Base-by-base conservation (phyloP, 176 grass and related monocot species). In the Oryza glaberrima region DNA sequence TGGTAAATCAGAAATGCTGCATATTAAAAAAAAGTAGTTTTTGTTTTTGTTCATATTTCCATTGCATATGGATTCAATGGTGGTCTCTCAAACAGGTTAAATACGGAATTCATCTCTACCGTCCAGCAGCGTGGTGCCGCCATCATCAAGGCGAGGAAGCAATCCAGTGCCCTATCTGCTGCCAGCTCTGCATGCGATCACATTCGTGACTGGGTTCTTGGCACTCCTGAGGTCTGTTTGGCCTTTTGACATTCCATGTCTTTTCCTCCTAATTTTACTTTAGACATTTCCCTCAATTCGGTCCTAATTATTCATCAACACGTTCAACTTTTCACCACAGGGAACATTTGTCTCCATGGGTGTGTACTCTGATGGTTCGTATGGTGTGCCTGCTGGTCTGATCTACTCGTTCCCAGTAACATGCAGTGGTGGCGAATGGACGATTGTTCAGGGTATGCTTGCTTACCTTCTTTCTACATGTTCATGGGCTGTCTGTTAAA, bases 351-450 rank as follows among this genome's bases (percentile, higher is more conserved):
- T 96, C 88, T 99, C 97, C 67, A 99, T 96, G 94, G 94, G 97
- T 11, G 97, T 94, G 38, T 96, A 96, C 81, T 96, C 94, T 44
- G 97, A 99, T 84, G 97, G 94, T 54, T 99, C 97, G 7, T 99
- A 99, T 1, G 86, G 90, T 88, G 91, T 99, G n/a, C 97, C 94
- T 10, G 90, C 90, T 82, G 94, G 97, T 36, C 88, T 99, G 9
- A 99, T 99, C 58, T 99, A 99, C 84, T 96, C 94, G 63, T 99
- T 94, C 88, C 97, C 97, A 67, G 94, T 96, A n/a, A 96, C 88
- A 49, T 96, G 94, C 85, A 77, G 74, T 12, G 85, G 66, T 78
- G 94, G 90, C 64, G 94, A 99, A 79, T 99, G 94, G 94, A 94
- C 79, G 26, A 94, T 96, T 9, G 91, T 99, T 79, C 94, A 99